Conservation (phyloP, 495 filamentous ascomycete genomes). For the Chlorociboria aeruginascens region DNA sequence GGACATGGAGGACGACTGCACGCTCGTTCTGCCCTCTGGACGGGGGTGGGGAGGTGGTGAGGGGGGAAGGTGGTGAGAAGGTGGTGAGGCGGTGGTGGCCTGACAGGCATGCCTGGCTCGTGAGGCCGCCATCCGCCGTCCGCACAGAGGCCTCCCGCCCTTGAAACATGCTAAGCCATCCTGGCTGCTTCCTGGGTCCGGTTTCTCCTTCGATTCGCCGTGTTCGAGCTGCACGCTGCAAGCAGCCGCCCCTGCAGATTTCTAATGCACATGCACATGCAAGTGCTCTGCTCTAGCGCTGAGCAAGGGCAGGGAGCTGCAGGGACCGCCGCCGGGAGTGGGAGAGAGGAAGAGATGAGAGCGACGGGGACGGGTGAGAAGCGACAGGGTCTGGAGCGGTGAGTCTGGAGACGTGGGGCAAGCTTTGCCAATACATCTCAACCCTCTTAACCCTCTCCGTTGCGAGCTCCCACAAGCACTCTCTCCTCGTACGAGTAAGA, state of each 20-base stretch:
- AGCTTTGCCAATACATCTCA: conserved; percentile 18
- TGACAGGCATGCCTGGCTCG: background rate
- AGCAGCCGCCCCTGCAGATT: conserved; percentile 8
- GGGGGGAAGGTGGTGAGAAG: too few species aligned
- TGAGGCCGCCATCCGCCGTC: background rate
- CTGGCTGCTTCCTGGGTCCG: conserved; percentile 7
- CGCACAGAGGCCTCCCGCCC: conserved; percentile 1
- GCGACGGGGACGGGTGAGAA: conserved; percentile 1
- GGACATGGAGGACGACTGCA: too few species aligned
- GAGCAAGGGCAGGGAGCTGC: conserved; percentile 17
- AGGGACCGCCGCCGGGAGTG: conserved; percentile 21
- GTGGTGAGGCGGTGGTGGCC: background rate
- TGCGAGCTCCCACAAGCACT: too few species aligned
- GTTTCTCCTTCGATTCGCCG: conserved; percentile 10
- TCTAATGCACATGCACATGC: conserved; percentile 18
- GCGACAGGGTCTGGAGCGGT: conserved; percentile 11
- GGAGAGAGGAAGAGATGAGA: conserved; percentile 5
- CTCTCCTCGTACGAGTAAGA: conserved; percentile 1
- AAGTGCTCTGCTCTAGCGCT: conserved; percentile 16
- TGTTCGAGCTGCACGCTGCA: conserved; percentile 18
- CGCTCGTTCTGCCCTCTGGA: too few species aligned
- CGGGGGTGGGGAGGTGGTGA: too few species aligned
- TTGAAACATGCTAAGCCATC: conserved; percentile 19
- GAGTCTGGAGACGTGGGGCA: conserved; percentile 20
- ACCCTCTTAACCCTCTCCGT: too few species aligned